Evolutionary conservation across 2,329 filamentous ascomycete genomes (phyloP).

Genomic region (Stagonosporopsis cucurbitacearum): DNA sequence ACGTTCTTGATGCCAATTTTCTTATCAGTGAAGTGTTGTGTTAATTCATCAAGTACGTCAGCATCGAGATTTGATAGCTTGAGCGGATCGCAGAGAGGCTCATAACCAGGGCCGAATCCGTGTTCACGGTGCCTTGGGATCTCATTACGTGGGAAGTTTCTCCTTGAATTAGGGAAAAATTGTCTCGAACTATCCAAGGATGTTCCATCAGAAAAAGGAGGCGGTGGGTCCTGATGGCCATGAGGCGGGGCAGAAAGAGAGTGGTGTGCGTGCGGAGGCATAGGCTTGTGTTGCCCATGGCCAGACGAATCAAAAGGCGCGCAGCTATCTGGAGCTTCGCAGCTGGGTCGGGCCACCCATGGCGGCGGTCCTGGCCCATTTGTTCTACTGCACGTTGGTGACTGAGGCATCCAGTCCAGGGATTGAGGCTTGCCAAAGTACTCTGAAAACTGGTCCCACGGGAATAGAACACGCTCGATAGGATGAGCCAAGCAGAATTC

Average conservation of each 20-base stretch:
- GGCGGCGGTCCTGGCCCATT: slow-evolving; percentile 22
- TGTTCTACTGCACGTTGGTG: slow-evolving; percentile 9
- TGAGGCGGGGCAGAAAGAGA: not conserved
- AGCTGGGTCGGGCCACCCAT: slow-evolving; percentile 15
- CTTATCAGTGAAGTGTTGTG: slow-evolving; percentile 7
- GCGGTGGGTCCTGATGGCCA: not conserved
- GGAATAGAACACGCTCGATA: slow-evolving; percentile 21
- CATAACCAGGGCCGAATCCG: slow-evolving; percentile 12
- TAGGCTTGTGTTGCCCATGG: not conserved
- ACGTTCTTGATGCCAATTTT: slow-evolving; percentile 23
- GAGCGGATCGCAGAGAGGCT: slow-evolving; percentile 17
- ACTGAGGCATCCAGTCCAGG: slow-evolving; percentile 22
- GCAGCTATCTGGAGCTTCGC: slow-evolving; percentile 6
- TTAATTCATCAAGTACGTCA: slow-evolving; percentile 1
- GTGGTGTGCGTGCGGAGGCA: not conserved
- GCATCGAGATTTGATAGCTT: slow-evolving; percentile 25
- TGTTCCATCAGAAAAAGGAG: not conserved
- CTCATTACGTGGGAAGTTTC: not conserved
- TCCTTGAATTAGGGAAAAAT: not conserved
- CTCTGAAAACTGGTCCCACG: slow-evolving; percentile 20
- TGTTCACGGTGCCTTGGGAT: not conserved
- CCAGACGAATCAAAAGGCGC: not conserved
- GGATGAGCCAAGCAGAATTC: slow-evolving; percentile 27
- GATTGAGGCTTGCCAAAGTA: slow-evolving; percentile 19
- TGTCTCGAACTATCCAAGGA: not conserved